These are phyloP conservation scores for Phytophthora sp. DNA, from an alignment of 352 stramenopile species.

Conservation along the genomic window DNA sequence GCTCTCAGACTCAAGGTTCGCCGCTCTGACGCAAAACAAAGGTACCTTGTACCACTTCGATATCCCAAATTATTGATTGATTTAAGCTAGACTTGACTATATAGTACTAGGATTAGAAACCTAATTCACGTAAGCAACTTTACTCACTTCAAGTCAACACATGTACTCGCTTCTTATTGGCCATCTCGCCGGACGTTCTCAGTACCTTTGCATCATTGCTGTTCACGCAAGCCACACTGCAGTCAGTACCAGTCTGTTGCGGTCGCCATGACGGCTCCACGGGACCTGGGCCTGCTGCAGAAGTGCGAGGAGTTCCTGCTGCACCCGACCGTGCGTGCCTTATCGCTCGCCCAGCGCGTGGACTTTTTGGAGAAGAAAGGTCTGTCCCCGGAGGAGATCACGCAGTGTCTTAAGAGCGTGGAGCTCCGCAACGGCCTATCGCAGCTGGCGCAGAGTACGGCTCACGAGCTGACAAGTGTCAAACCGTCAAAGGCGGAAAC, in stretches of 20 bases:
- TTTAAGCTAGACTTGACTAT: neutral
- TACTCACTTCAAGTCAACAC: too few relatives aligned
- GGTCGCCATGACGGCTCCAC: slow-evolving; percentile 26
- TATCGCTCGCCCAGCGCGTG: slow-evolving; percentile 74
- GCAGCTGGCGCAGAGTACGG: slow-evolving; percentile 31
- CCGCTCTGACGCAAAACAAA: neutral
- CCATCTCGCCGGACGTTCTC: neutral
- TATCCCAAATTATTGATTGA: too few relatives aligned
- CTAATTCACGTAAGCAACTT: too few relatives aligned
- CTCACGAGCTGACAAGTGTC: slow-evolving; percentile 2
- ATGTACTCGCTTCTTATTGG: slow-evolving; percentile 3
- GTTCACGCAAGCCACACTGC: slow-evolving; percentile 27
- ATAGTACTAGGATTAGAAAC: too few relatives aligned
- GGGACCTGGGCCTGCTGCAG: slow-evolving; percentile 47
- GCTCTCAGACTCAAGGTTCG: neutral
- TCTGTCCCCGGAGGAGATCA: slow-evolving; percentile 71
- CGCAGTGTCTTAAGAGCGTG: slow-evolving; percentile 59
- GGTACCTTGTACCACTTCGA: slow-evolving; percentile 12
- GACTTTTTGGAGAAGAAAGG: slow-evolving; percentile 82
- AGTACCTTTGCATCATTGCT: slow-evolving; percentile 1
- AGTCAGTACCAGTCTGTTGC: neutral
- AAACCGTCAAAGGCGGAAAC: slow-evolving; percentile 1
- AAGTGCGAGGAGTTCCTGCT: slow-evolving; percentile 76
- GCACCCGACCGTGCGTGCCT: slow-evolving; percentile 62
- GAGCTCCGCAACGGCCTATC: slow-evolving; percentile 65